These are phyloP conservation scores for Podospora appendiculata DNA, from an alignment of 495 filamentous ascomycete genomes.

Conservation along the genomic window DNA sequence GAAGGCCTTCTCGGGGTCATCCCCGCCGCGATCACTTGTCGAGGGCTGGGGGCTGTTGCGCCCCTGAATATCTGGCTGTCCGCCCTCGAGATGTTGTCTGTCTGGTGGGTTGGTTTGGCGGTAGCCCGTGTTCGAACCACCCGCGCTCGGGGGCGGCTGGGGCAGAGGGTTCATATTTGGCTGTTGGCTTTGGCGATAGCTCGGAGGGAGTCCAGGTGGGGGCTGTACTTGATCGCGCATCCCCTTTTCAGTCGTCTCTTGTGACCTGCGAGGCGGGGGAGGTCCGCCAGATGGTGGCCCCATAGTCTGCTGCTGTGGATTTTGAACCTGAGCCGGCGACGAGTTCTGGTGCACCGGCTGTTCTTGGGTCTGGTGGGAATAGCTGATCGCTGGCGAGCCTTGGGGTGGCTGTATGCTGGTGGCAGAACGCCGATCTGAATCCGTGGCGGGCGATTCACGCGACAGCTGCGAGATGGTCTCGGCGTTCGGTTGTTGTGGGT, in stretches of 20 bases:
- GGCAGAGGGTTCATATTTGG: conserved; percentile 36
- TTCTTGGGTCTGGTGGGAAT: conserved; percentile 28
- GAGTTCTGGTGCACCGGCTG: conserved; percentile 21
- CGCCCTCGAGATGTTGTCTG: conserved; percentile 29
- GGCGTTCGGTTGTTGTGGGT: conserved; percentile 38
- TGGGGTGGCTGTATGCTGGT: conserved; percentile 31
- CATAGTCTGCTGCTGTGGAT: conserved; percentile 40
- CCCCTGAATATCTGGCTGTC: conserved; percentile 34
- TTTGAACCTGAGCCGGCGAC: conserved; percentile 19
- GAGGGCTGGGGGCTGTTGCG: conserved; percentile 55
- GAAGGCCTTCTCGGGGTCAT: conserved; percentile 46
- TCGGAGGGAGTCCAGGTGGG: conserved; percentile 38
- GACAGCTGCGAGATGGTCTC: conserved; percentile 54
- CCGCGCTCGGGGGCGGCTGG: conserved; percentile 31
- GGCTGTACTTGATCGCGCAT: conserved; percentile 32
- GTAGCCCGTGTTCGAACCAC: conserved; percentile 27
- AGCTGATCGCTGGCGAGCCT: conserved; percentile 27
- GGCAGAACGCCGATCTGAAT: conserved; percentile 31
- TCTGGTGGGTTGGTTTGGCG: conserved; percentile 29
- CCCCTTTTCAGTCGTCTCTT: conserved; percentile 34
- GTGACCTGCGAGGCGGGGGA: conserved; percentile 36
- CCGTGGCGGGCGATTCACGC: conserved; percentile 48
- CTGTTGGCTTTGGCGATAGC: conserved; percentile 41
- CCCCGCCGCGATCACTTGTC: conserved; percentile 42
- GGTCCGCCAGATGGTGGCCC: conserved; percentile 39